Percentiles rank a stretch among this genome's conserved stretches.
These are phyloP conservation scores for Neurospora sp. DNA, from an alignment of 495 filamentous ascomycete species.

Conservation along the genomic window DNA sequence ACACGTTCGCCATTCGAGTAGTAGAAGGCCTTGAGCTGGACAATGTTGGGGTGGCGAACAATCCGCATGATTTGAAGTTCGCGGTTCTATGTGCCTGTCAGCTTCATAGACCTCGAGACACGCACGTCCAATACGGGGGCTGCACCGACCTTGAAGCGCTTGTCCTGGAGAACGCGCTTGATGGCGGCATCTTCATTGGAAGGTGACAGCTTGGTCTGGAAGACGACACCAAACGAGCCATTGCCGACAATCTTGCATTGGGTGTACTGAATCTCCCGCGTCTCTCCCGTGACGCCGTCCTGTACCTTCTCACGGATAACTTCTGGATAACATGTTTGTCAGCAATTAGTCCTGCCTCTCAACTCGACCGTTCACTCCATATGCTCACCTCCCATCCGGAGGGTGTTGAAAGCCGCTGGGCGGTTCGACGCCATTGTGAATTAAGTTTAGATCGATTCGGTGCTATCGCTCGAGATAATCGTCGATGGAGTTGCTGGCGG, in stretches of 20 bases:
- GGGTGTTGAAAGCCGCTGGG: constrained; percentile 42
- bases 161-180: constrained; percentile 96
- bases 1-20: constrained; percentile 98
- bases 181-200: constrained; percentile 97
- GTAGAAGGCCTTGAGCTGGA: constrained; percentile 97
- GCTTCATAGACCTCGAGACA: constrained; percentile 3
- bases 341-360: neutral
- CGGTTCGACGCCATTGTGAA: constrained; percentile 39
- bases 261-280: constrained; percentile 92
- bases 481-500: constrained; percentile 7
- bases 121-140: neutral
- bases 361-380: neutral
- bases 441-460: constrained; percentile 14
- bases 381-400: constrained; percentile 45
- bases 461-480: constrained; percentile 21
- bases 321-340: constrained; percentile 44
- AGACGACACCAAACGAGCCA: constrained; percentile 96
- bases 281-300: constrained; percentile 93
- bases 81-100: constrained; percentile 63
- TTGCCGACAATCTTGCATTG: constrained; percentile 99
- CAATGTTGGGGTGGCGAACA: constrained; percentile 96
- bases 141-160: constrained; percentile 82
- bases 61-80: constrained; percentile 99
- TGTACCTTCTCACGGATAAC: constrained; percentile 98
- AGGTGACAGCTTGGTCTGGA: constrained; percentile 96